Percentiles rank a stretch among this genome's conserved stretches.
phyloP scores from a whole-genome alignment of 768 basidiomycete species.

The Mycena filopes region DNA sequence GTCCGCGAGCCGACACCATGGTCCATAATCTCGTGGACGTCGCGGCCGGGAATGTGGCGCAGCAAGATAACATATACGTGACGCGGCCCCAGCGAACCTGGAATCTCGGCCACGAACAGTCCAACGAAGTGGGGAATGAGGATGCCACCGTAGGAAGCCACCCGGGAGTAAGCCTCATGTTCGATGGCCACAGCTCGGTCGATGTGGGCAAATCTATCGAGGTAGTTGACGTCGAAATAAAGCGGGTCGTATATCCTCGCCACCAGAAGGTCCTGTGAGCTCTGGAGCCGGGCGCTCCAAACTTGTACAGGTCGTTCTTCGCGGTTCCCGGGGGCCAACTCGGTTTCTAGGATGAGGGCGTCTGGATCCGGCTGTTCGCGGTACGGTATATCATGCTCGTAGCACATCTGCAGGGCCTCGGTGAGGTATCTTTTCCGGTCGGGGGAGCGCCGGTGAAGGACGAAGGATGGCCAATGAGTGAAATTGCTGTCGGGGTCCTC shows the following conservation, averaged over 20 bases:
- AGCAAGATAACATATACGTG: neutral
- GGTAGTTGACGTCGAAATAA: neutral
- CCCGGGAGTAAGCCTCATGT: neutral
- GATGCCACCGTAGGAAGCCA: neutral
- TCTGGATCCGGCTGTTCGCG: too few relatives aligned
- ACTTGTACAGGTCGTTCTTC: neutral
- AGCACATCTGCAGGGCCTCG: neutral
- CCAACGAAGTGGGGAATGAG: neutral
- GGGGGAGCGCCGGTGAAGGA: neutral
- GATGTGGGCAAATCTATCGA: neutral
- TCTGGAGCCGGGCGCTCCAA: neutral
- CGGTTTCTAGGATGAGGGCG: neutral
- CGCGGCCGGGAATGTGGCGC: neutral
- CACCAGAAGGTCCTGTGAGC: neutral
- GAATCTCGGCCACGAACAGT: slow-evolving; percentile 1
- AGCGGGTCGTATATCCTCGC: slow-evolving; percentile 1
- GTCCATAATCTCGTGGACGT: neutral
- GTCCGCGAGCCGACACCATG: neutral
- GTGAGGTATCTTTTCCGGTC: neutral
- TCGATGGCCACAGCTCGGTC: slow-evolving; percentile 1
- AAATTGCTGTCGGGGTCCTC: too few relatives aligned
- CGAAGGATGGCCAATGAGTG: too few relatives aligned
- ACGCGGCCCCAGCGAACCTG: neutral
- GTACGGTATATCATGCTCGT: neutral
- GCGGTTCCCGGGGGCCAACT: neutral